Evolutionary conservation across 2,329 filamentous ascomycete species (phyloP), one percentile per base, ranked within the genome.

Genomic region (Thyridium curvatum): DNA sequence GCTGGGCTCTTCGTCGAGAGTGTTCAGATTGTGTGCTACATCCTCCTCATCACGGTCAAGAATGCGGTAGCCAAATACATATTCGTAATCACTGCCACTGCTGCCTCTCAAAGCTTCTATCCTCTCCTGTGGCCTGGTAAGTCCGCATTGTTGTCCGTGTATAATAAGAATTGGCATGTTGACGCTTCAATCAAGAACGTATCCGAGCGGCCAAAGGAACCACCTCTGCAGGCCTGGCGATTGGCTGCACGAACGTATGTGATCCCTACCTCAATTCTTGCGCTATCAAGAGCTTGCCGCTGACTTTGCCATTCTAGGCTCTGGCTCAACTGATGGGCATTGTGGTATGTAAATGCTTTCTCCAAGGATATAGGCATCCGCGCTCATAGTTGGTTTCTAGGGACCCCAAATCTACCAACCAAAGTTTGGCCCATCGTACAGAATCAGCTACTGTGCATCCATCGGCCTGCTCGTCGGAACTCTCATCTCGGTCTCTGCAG

Each of bases 361-460:
- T 6, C 6, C 21, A 6, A 26, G 21, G 6, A 10, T 26, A 26
- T 26, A n/a, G 21, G 21, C 21, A 26, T 26, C 6, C n/a, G n/a
- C n/a, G 21, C 21, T 6, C 6, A 26, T 26, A 26, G 21, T 26
- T 6, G 10, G 5, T 30, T 12, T 21, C 5, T 16, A 52, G 48
- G 52, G 62, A 2, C 62, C 62, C 12, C 60, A 62, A 44, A 58
- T 64, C 5, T 65, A 65, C 43, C 59, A 62, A 40, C 39, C 55
- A 4, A 62, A 53, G 40, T 65, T 62, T 41, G 61, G 61, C 1
- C 62, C 61, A 18, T 54, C 48, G 3, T 65, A 65, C 48, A 48
- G 46, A 8, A 53, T 64, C 12, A 63, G 58, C 43, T 65, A 59
- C 46, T 50, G 52, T 8, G 53, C 52, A 14, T 59, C 57, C 6